These are phyloP conservation scores for Xanthoconium stramineum DNA, from an alignment of 768 basidiomycete genomes.

Conservation along the genomic window DNA sequence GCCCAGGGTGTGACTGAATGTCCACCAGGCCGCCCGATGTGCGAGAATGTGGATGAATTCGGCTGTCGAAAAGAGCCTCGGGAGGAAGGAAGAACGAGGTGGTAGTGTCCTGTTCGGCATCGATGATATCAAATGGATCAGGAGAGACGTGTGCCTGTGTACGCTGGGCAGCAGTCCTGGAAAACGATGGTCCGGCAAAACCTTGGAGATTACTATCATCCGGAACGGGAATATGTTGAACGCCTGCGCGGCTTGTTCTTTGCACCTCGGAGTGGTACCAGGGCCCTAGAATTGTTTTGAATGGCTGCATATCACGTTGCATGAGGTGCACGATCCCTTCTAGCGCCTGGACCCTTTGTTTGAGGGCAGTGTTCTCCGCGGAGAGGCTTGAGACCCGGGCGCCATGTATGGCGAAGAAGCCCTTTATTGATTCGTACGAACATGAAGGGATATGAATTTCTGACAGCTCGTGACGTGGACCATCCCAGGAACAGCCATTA, in stretches of 20 bases:
- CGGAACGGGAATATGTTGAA: slow-evolving; percentile 7
- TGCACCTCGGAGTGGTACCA: slow-evolving; percentile 48
- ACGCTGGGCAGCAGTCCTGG: slow-evolving; percentile 14
- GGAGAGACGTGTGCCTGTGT: slow-evolving; percentile 7
- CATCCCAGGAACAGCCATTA: slow-evolving; percentile 55
- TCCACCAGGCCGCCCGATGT: slow-evolving; percentile 21
- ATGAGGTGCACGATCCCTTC: slow-evolving; percentile 53
- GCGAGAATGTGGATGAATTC: slow-evolving; percentile 12
- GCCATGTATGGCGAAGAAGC: slow-evolving; percentile 49
- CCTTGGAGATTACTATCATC: slow-evolving; percentile 11
- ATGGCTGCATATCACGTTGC: slow-evolving; percentile 53
- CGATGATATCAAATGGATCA: slow-evolving; percentile 19
- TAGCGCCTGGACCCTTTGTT: slow-evolving; percentile 53
- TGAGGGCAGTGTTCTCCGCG: slow-evolving; percentile 65
- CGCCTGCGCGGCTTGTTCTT: slow-evolving; percentile 16
- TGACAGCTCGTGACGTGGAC: slow-evolving; percentile 36
- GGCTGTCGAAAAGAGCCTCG: slow-evolving; percentile 27
- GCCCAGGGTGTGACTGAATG: slow-evolving; percentile 18
- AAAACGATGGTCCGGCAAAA: slow-evolving; percentile 17
- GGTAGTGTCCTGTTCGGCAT: slow-evolving; percentile 24
- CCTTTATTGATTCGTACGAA: slow-evolving; percentile 59
- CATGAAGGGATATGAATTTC: slow-evolving; percentile 42
- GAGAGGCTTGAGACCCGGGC: slow-evolving; percentile 41
- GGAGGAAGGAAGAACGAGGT: slow-evolving; percentile 24
- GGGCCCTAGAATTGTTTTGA: slow-evolving; percentile 61